Base-by-base conservation (phyloP, 2,329 filamentous ascomycete genomes). In the Colletotrichum sp. region DNA sequence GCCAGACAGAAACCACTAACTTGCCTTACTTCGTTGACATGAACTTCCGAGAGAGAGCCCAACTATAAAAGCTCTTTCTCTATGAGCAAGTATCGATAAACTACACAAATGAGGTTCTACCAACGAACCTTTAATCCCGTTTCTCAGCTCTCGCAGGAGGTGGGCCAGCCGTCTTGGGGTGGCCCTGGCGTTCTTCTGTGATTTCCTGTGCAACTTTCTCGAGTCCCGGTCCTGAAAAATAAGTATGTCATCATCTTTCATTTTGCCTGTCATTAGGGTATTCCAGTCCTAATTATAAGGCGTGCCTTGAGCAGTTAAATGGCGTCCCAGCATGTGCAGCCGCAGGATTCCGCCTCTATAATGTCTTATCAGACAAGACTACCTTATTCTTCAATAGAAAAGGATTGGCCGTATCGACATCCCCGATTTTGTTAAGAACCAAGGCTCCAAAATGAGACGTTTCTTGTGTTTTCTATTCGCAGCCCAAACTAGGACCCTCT, bases 341-440 rank as follows among this genome's bases (percentile, higher is more conserved):
- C 39, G 18, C 9, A 48, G 39, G 4, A 12, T 0, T n/a, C 1
- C 9, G 0, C 18, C 18, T 12, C 18, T 6, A 0, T 0, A 48
- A 48, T 48, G 5, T n/a, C 39, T n/a, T 0, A 12, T 12, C 9
- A n/a, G 18, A n/a, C 18, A 1, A 43, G 1, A 12, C 39, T n/a
- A 32, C 30, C 30, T 32, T 32, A 12, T n/a, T 48, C 18, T 48
- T n/a, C 39, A 12, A 48, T 6, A n/a, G 39, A 6, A 26, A 26
- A 6, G 26, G 6, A 26, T 26, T 26, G 26, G 26, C 26, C 26
- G 26, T 26, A 26, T 26, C 26, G 6, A 26, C 26, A 6, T 26
- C 26, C 6, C 26, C 26, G 26, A 28, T 28, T 28, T 28, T 2
- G 39, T 43, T 48, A 2, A 4, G 39, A 48, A 43, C 8, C 16